These are phyloP conservation scores for Paracoccidioides lutzii DNA, from an alignment of 2,329 filamentous ascomycete species.

Conservation along the genomic window DNA sequence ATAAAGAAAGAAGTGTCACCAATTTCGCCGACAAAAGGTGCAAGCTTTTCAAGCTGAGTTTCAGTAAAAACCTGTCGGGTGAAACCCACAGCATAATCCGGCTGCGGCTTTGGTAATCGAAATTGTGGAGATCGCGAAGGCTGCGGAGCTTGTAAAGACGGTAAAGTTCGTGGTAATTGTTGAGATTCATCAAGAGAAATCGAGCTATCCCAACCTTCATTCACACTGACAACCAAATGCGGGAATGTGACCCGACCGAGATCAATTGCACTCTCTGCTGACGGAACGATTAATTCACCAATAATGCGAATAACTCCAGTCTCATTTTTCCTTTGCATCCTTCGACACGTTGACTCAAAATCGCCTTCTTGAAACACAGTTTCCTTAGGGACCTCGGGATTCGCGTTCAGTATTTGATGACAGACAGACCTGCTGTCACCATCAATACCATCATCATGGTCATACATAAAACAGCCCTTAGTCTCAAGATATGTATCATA, in stretches of 20 bases:
- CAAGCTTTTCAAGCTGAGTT: constrained; percentile 22
- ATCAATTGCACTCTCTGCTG: not conserved
- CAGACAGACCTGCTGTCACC: not conserved
- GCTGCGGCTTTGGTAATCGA: constrained; percentile 19
- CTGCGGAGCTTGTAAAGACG: not conserved
- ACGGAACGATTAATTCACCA: not conserved
- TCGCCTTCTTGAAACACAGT: not conserved
- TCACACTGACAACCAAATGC: not conserved
- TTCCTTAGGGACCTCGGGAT: not conserved
- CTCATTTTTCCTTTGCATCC: not conserved
- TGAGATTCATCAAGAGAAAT: not conserved
- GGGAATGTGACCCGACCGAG: not conserved
- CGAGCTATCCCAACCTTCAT: not conserved
- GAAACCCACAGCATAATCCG: constrained; percentile 26
- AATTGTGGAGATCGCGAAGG: not conserved
- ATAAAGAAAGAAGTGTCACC: not conserved
- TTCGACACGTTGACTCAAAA: not conserved
- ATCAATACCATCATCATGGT: not conserved
- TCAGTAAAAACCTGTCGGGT: constrained; percentile 20
- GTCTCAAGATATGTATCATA: constrained; percentile 1
- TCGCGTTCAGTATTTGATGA: not conserved
- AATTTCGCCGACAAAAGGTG: constrained; percentile 11
- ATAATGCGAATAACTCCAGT: not conserved
- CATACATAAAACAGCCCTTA: not conserved
- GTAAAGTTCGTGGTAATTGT: not conserved